A percentile compares a stretch with the other conserved stretches of the same genome.
Conservation (phyloP, 208 protist species). For the Crithidia fasciculata region DNA sequence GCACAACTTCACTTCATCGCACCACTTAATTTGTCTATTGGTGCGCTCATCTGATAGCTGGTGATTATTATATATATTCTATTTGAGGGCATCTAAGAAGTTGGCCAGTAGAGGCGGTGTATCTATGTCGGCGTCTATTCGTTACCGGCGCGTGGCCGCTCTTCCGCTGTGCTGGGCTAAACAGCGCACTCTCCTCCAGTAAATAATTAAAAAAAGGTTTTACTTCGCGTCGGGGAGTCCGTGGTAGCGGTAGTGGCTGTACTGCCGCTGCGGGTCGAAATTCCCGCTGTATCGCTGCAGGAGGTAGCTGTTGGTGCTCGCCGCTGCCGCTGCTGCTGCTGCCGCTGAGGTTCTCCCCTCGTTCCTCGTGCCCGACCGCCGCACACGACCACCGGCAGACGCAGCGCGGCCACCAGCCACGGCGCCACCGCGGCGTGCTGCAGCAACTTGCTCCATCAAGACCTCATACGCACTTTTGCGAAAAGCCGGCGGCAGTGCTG, state of each 20-base stretch:
- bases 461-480: slow-evolving; percentile 58
- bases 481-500: slow-evolving; percentile 25
- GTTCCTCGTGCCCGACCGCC: neutral
- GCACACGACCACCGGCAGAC: neutral
- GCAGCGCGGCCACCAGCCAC: slow-evolving; percentile 2
- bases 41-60: no score
- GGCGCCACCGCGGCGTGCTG: slow-evolving; percentile 10
- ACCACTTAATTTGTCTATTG: no score
- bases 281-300: slow-evolving; percentile 75
- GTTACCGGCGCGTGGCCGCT: no score
- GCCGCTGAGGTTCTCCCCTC: neutral
- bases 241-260: slow-evolving; percentile 74
- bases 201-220: slow-evolving; percentile 2
- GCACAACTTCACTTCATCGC: no score
- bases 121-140: no score
- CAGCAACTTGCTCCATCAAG: slow-evolving; percentile 46
- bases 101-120: no score
- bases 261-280: slow-evolving; percentile 61
- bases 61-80: no score
- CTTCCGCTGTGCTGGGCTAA: no score
- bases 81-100: no score
- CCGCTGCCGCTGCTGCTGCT: neutral
- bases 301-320: slow-evolving; percentile 56
- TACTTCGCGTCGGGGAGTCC: slow-evolving; percentile 45
- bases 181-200: neutral